Base-by-base conservation (phyloP, 768 basidiomycete species). In the Dioszegia aurantiaca region DNA sequence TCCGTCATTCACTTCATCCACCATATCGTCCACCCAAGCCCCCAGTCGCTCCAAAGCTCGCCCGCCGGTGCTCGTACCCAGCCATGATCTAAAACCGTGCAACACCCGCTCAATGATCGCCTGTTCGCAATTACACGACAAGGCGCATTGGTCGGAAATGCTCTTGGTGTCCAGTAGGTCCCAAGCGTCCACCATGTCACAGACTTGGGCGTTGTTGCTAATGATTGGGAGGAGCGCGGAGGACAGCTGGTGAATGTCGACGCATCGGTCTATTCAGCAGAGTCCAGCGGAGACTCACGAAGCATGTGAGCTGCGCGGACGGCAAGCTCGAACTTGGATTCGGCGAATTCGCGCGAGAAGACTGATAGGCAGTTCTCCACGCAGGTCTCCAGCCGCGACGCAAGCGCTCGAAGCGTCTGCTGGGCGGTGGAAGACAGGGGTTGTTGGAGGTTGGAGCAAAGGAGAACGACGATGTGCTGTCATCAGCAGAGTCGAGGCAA, bases 71-170 rank as follows among this genome's bases (percentile, higher is more conserved):
- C 51, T 31, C 6, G 60, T 55, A 8, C 21, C 43, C n/a, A 70
- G 55, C 63, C 65, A 67, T 3, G 36, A 21, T 3, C 55, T 53
- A 28, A 68, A 68, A 19, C 59, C 61, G 4, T 31, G 39, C 33
- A 68, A 31, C 0, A 95, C 80, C 55, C 85, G 83, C 74, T 93
- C 89, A 49, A 94, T 80, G 64, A 90, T 88, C 85, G 90, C 89
- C 88, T 90, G 69, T 33, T 65, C 59, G 60, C 61, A 55, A 47
- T 56, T 54, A 19, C 56, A 61, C 5, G 62, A 60, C 16, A 69
- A 41, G 19, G 64, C 55, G 30, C 62, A 63, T 36, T 68, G 64
- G 26, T 65, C 61, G n/a, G 51, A 36, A 12, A 72, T 51, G 14
- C 30, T 48, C 10, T 28, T 41, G 19, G 54, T 48, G 51, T 72